These are phyloP conservation scores for Brasilioporus rufonigricans DNA, from an alignment of 768 basidiomycete species.

Conservation along the genomic window DNA sequence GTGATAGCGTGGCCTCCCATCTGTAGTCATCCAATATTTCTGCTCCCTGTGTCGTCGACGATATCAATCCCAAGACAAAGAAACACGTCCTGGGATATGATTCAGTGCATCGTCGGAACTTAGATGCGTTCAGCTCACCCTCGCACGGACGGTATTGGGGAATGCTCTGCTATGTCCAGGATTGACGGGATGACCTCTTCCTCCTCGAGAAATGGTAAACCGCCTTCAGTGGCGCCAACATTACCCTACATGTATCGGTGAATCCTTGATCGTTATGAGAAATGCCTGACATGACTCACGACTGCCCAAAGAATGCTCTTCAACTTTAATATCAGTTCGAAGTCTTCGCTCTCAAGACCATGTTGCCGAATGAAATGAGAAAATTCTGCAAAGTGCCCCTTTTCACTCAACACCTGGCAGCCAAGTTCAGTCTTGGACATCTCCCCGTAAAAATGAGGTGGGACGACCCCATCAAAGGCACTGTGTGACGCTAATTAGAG, in stretches of 20 bases:
- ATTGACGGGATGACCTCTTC: slow-evolving; percentile 91
- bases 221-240: slow-evolving; percentile 86
- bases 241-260: slow-evolving; percentile 63
- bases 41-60: slow-evolving; percentile 87
- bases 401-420: slow-evolving; percentile 86
- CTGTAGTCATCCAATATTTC: slow-evolving; percentile 90
- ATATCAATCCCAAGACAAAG: slow-evolving; percentile 90
- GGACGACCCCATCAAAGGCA: slow-evolving; percentile 84
- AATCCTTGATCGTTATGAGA: not conserved
- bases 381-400: slow-evolving; percentile 89
- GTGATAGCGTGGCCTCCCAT: slow-evolving; percentile 90
- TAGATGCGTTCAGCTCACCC: slow-evolving; percentile 59
- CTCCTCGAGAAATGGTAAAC: slow-evolving; percentile 93
- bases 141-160: slow-evolving; percentile 84
- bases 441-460: slow-evolving; percentile 96
- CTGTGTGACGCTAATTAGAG: slow-evolving; percentile 32
- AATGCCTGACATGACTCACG: slow-evolving; percentile 48
- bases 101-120: slow-evolving; percentile 6
- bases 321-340: slow-evolving; percentile 80
- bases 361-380: slow-evolving; percentile 88
- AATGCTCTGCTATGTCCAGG: slow-evolving; percentile 87
- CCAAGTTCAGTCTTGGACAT: slow-evolving; percentile 96
- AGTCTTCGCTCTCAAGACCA: slow-evolving; percentile 78
- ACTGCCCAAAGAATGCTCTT: slow-evolving; percentile 98
- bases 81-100: slow-evolving; percentile 78